Evolutionary conservation across 2,329 filamentous ascomycete species (phyloP), one percentile per base, ranked within the genome.

Genomic region (Colletotrichum falcatum): DNA sequence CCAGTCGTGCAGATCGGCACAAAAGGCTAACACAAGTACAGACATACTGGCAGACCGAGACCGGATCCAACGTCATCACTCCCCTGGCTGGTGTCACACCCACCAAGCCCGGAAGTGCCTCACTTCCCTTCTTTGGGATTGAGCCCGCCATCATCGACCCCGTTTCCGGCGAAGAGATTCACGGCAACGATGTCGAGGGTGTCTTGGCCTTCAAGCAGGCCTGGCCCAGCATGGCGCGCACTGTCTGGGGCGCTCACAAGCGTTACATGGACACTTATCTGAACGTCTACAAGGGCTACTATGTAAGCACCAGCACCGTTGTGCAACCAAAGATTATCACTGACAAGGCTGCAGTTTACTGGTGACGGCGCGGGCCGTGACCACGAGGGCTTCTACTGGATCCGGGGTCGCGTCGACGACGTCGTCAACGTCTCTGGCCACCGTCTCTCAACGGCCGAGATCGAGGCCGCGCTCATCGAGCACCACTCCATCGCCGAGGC

Each of bases 11-110:
- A 59, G n/a, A 16, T 1, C 28, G 5, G 20, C 11, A 4, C 18
- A 39, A 16, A 3, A 20, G 39, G 51, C 20, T 71, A 37, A 68
- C 60, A 28, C 16, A 1, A 56, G 28, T 74, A 62, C 79, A 97
- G 94, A 99, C 96, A 64, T 99, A 99, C 88, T 99, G 96, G 96
- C 96, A 99, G 89, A 99, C 96, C 63, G 96, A 99, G 86, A 99
- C 96, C 2, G 96, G 96, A 66, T 98, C 94, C 73, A 91, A 99
- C 82, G 94, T 97, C 77, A 98, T 99, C 80, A 94, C 94, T 6
- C 96, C 96, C 23, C 87, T 99, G 70, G 95, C 92, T 60, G 96
- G 96, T 79, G 89, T 98, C 44, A 98, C 95, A 0, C 94, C 96
- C 30, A 98, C 96, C 30, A 99, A 99, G 86, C 96, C 96, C 26